Conservation (phyloP, 495 filamentous ascomycete species). For the Neurospora tetraspora region DNA sequence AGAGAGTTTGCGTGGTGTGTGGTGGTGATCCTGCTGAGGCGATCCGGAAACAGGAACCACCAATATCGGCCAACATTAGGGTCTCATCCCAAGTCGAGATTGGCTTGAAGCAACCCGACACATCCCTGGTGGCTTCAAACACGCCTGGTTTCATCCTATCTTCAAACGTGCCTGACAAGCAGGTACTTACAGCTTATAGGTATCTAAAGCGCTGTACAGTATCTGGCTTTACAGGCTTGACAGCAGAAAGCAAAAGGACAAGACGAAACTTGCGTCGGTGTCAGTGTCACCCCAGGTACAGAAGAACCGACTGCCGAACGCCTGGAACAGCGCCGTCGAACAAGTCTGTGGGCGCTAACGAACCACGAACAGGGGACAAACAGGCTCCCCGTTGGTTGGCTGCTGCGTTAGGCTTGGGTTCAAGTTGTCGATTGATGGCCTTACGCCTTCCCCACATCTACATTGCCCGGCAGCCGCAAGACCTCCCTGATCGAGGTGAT, state of each 20-base stretch:
- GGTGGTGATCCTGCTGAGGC: neutral
- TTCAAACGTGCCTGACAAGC: neutral
- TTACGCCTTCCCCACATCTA: slow-evolving; percentile 25
- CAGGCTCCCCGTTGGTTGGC: neutral
- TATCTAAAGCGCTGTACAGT: neutral
- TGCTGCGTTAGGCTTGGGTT: neutral
- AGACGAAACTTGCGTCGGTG: neutral
- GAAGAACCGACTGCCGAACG: neutral
- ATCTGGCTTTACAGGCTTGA: neutral
- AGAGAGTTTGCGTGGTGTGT: neutral
- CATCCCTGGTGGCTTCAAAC: neutral
- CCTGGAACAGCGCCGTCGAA: neutral
- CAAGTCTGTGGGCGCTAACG: neutral
- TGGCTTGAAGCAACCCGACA: neutral
- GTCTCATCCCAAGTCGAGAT: neutral
- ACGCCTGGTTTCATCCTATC: neutral
- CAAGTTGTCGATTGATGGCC: slow-evolving; percentile 13
- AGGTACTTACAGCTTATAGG: neutral
- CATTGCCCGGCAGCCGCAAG: slow-evolving; percentile 23
- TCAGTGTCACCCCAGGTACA: neutral
- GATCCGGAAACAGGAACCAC: neutral
- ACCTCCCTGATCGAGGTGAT: slow-evolving; percentile 17
- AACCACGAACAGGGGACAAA: neutral
- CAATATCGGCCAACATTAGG: neutral
- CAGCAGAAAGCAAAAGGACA: neutral